Percentiles rank a stretch among this genome's conserved stretches.
Evolutionary conservation across 2,329 filamentous ascomycete species (phyloP).

Genomic region (Aspergillus thermomutatus): DNA sequence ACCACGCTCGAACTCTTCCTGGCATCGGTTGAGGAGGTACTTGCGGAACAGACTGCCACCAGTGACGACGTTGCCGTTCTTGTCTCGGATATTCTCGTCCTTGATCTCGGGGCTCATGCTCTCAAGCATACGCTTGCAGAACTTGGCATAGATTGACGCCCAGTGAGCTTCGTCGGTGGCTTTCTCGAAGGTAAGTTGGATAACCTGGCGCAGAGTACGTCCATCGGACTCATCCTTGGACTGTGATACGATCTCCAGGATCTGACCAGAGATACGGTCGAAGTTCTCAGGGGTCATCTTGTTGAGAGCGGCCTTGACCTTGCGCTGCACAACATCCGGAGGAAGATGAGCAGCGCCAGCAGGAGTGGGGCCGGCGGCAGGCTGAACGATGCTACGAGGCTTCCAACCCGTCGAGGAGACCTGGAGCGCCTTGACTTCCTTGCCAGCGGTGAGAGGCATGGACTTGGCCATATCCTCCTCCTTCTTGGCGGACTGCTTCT

Average conservation of each 20-base stretch:
- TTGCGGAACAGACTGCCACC: conserved; percentile 96
- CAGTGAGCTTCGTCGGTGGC: conserved; percentile 97
- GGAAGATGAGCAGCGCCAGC: conserved; percentile 64
- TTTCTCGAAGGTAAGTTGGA: conserved; percentile 98
- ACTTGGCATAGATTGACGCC: conserved; percentile 98
- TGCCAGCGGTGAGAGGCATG: conserved; percentile 85
- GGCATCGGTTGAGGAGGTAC: conserved; percentile 96
- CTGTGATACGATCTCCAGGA: conserved; percentile 86
- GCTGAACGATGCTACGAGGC: conserved; percentile 64
- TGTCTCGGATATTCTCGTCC: conserved; percentile 92
- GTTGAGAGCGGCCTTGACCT: conserved; percentile 97
- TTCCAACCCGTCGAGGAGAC: conserved; percentile 82
- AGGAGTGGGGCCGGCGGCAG: conserved; percentile 46
- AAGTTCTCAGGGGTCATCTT: conserved; percentile 99
- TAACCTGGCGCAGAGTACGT: conserved; percentile 92
- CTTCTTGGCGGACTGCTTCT: conserved; percentile 54
- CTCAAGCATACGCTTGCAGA: conserved; percentile 95
- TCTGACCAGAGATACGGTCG: conserved; percentile 89
- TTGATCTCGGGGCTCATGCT: conserved; percentile 93
- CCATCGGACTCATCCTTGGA: conserved; percentile 95
- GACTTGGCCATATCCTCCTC: conserved; percentile 70
- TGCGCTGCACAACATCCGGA: conserved; percentile 91
- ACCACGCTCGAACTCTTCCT: conserved; percentile 97
- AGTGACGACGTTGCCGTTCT: conserved; percentile 79
- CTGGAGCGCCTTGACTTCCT: conserved; percentile 76